phyloP scores from a whole-genome alignment of 192 early-diverging fungal species.

The Backusella mclennaniae region DNA sequence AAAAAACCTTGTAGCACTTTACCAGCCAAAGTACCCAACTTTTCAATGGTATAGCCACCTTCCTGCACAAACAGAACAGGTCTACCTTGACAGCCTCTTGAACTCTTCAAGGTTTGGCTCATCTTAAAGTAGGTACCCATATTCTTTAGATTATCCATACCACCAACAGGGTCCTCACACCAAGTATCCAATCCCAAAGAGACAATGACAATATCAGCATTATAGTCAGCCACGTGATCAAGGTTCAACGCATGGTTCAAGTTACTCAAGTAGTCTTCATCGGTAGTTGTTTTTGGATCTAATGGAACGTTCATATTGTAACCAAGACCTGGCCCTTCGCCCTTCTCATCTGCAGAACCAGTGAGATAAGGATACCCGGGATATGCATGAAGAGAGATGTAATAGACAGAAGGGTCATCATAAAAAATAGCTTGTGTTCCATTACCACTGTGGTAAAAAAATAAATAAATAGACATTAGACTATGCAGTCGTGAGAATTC shows the following conservation, averaged over 20 bases:
- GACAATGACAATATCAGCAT: slow-evolving; percentile 57
- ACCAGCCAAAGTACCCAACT: slow-evolving; percentile 43
- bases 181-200: slow-evolving; percentile 70
- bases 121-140: slow-evolving; percentile 37
- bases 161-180: slow-evolving; percentile 50
- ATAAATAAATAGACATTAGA: background rate
- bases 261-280: slow-evolving; percentile 54
- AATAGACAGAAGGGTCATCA: slow-evolving; percentile 54
- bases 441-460: slow-evolving; percentile 43
- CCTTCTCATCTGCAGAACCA: slow-evolving; percentile 52
- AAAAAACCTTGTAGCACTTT: slow-evolving; percentile 45
- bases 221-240: slow-evolving; percentile 42
- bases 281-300: slow-evolving; percentile 43
- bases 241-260: slow-evolving; percentile 42
- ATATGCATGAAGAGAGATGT: slow-evolving; percentile 58
- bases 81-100: slow-evolving; percentile 19
- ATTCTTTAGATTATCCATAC: slow-evolving; percentile 38
- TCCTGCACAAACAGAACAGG: slow-evolving; percentile 56
- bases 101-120: slow-evolving; percentile 33
- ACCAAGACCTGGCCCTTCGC: slow-evolving; percentile 58
- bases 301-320: slow-evolving; percentile 71
- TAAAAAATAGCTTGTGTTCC: slow-evolving; percentile 59
- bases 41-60: slow-evolving; percentile 53
- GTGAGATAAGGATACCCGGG: slow-evolving; percentile 67
- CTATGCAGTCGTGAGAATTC: background rate